These are phyloP conservation scores for Pseudogymnoascus sp. DNA, from an alignment of 2,329 filamentous ascomycete species.

Conservation along the genomic window DNA sequence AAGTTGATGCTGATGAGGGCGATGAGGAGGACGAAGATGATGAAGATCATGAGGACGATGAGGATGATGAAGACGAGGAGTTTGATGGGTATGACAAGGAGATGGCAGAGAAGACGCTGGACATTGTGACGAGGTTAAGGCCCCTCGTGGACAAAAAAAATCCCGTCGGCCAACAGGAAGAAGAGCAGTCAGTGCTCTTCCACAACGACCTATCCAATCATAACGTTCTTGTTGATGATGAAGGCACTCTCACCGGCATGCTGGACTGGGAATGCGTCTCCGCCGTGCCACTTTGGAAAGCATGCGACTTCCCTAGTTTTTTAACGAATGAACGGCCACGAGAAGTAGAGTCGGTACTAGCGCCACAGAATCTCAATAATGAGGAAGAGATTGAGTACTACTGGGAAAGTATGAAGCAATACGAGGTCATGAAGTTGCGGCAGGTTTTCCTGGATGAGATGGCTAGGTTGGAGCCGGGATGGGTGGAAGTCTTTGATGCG, in stretches of 20 bases:
- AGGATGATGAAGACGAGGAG: slow-evolving; percentile 23
- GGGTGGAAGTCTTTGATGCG: slow-evolving; percentile 24
- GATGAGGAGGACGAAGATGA: slow-evolving; percentile 22
- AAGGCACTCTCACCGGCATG: too few species aligned
- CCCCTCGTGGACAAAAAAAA: slow-evolving; percentile 29
- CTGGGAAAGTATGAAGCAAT: too few species aligned
- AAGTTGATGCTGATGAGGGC: slow-evolving; percentile 15
- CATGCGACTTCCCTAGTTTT: too few species aligned
- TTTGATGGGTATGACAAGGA: slow-evolving; percentile 15
- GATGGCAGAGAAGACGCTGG: slow-evolving; percentile 24
- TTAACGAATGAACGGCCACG: too few species aligned
- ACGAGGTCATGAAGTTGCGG: slow-evolving; percentile 31
- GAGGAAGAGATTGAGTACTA: too few species aligned
- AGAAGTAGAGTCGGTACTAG: too few species aligned
- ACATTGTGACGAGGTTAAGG: slow-evolving; percentile 24
- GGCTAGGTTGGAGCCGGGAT: slow-evolving; percentile 26
- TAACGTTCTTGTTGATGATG: slow-evolving; percentile 30
- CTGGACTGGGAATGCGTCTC: too few species aligned
- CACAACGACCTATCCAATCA: slow-evolving; percentile 32
- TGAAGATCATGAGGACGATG: slow-evolving; percentile 15
- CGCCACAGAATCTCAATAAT: too few species aligned
- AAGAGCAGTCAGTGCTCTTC: slow-evolving; percentile 29
- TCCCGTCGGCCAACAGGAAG: slow-evolving; percentile 17
- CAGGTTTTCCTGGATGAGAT: slow-evolving; percentile 29
- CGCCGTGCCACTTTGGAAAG: too few species aligned